Evolutionary conservation across 371 early-diverging fungal species (phyloP), one percentile per base, ranked within the genome.

Genomic region (Apophysomyces trapeziformis): DNA sequence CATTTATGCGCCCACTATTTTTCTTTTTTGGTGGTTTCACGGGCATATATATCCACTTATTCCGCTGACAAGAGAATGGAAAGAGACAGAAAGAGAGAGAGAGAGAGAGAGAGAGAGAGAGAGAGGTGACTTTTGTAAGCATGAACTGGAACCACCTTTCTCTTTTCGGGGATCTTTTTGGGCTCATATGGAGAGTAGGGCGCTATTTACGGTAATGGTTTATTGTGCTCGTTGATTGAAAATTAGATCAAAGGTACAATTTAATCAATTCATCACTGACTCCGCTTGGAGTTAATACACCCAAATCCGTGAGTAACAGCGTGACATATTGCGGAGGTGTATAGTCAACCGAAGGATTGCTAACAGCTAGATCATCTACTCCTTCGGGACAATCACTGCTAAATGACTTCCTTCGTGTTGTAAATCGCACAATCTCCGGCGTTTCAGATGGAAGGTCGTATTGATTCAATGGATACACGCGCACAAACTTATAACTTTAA

Each of bases 251-350:
- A 64, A 91, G 80, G 71, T 91, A 93, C 72, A 92, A 79, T 76
- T 94, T 94, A 76, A 95, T 94, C 57, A 95, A 80, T 80, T 95
- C 95, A 71, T 95, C 95, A 64, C 90, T 88, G 3, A 97, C 97
- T 38, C 94, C 96, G 37, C 93, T 89, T 7, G 98, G 97, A 13
- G 97, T 96, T 65, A 97, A 80, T 4, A 97, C 95, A 39, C 99
- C 98, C 44, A 94, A 74, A 76, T 99, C 95, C 4, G 98, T 97
- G 60, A 96, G 90, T 63, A 96, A 82, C 14, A 96, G 76, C 5
- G 95, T 92, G 58, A 98, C 92, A 74, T 92, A 93, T 66, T 90
- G 87, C 14, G 99, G 98, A 36, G 98, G 98, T 13, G 99, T 97
- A 76, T 97, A 97, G 77, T 99, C 99, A 8, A 97, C 92, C 47